Evolutionary conservation across 345 rosid species (phyloP), one percentile per base, ranked within the genome.

Genomic region (Trapa bicornis): DNA sequence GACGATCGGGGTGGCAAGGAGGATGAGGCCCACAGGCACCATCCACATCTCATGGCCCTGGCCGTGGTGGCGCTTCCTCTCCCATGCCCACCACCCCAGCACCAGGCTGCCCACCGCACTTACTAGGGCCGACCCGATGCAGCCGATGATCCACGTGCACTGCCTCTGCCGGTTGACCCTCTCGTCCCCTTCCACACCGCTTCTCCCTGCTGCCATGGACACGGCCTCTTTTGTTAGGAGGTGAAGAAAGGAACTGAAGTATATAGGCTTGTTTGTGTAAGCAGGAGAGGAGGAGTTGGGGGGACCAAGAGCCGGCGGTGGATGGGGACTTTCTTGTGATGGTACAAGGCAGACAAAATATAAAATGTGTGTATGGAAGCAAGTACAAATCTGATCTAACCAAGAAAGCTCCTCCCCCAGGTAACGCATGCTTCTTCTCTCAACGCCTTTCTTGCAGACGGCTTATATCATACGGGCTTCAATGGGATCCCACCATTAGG

Each of bases 41-140:
- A 50, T 17, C 56, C 56, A 50, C 56, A 50, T 50, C 56, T 50
- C 16, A 14, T 50, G 56, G 22, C 22, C 56, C 5, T 15, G 56
- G 6, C 6, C 7, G 2, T 16, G 22, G 56, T 50, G 22, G 22
- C 22, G 56, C 6, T 16, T 50, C 6, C 56, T 15, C 22, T 50
- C 56, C 56, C n/a, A 50, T n/a, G 56, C 56, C 56, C 56, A 50
- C 56, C 56, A 50, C 6, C 56, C 56, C 22, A 50, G 56, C 56
- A 50, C 14, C 56, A 50, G 22, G 22, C 56, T 29, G 56, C 56
- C 56, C 22, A 14, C 22, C 6, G 17, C 14, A 29, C 56, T 50
- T 29, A 50, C 22, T 29, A 50, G 3, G 22, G n/a, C 6, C 22
- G 56, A 4, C 56, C 56, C 56, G 22, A 3, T 17, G 14, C 56